Evolutionary conservation across 2,329 filamentous ascomycete species (phyloP), one percentile per base, ranked within the genome.

Genomic region (Tolypocladium ovalisporum): DNA sequence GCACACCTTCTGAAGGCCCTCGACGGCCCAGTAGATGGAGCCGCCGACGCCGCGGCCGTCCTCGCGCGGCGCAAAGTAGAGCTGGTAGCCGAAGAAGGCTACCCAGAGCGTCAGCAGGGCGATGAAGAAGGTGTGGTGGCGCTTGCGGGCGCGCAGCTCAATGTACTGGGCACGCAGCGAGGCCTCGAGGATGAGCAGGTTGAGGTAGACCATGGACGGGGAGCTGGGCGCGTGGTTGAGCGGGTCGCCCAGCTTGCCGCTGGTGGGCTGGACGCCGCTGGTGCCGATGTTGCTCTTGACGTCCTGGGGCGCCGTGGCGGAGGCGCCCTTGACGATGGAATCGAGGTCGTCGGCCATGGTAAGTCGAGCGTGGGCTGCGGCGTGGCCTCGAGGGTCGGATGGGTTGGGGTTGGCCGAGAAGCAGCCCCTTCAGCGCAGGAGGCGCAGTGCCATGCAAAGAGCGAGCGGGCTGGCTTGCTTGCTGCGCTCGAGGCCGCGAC

Each of bases 191-290:
- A 99, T 95, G 59, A 99, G 83, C 29, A 99, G 87, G 73, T 99
- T 99, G 66, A 99, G 85, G 75, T 99, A 99, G 68, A 99, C 97
- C 78, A 96, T 94, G 56, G 90, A 90, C 52, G 92, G 92, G 19
- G 90, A 90, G 68, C 89, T 93, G n/a, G 92, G 92, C 19, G 93
- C 84, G 60, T 87, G 85, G 65, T 85, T 86, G 61, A 93, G 82
- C 34, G 90, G 90, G 69, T 95, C 90, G 68, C 76, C 75, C 34
- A 77, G 72, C 65, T 79, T 80, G 64, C 65, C 66, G 64, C 75
- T 63, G 62, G 75, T 64, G 62, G 76, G 70, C 62, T 70, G 63
- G 67, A 77, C 74, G 65, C 76, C 71, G 67, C 73, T 74, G 55
- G 74, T 74, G 64, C 71, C 66, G 55, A 75, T 69, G 22, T 56